phyloP scores from a whole-genome alignment of 768 basidiomycete species.

The Megacollybia marginata region DNA sequence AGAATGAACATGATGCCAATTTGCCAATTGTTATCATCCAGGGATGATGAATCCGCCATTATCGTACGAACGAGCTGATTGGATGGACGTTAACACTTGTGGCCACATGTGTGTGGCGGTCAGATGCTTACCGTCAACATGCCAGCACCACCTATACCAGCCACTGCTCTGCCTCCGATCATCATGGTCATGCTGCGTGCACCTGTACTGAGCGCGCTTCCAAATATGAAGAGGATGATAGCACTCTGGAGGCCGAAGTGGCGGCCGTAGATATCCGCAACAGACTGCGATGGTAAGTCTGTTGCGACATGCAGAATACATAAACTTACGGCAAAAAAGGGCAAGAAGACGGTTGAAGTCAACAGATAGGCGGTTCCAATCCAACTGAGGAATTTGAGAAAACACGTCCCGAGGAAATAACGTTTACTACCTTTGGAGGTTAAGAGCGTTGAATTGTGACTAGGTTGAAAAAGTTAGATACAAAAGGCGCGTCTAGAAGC shows the following conservation, averaged over 20 bases:
- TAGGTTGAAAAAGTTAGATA: too few relatives aligned
- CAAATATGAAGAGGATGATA: conserved; percentile 36
- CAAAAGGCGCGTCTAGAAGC: background rate
- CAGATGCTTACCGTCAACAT: too few relatives aligned
- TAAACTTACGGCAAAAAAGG: conserved; percentile 33
- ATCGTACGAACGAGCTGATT: conserved; percentile 37
- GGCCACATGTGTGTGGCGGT: too few relatives aligned
- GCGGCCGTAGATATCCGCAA: conserved; percentile 45
- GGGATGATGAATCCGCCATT: conserved; percentile 33
- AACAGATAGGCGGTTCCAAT: conserved; percentile 45
- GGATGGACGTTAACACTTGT: conserved; percentile 39
- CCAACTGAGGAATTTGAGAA: conserved; percentile 20
- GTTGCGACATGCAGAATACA: conserved; percentile 45
- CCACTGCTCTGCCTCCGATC: conserved; percentile 38
- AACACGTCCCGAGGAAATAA: background rate
- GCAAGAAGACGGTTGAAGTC: conserved; percentile 45
- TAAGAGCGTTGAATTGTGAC: too few relatives aligned
- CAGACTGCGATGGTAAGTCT: conserved; percentile 41
- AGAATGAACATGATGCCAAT: conserved; percentile 32
- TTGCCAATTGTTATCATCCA: conserved; percentile 37
- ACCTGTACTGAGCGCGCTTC: conserved; percentile 40
- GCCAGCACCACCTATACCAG: conserved; percentile 17
- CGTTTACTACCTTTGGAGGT: too few relatives aligned
- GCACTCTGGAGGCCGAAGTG: conserved; percentile 38
- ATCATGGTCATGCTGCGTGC: conserved; percentile 37